Conservation (phyloP, 768 basidiomycete species). For the Basidioascus undulatus region DNA sequence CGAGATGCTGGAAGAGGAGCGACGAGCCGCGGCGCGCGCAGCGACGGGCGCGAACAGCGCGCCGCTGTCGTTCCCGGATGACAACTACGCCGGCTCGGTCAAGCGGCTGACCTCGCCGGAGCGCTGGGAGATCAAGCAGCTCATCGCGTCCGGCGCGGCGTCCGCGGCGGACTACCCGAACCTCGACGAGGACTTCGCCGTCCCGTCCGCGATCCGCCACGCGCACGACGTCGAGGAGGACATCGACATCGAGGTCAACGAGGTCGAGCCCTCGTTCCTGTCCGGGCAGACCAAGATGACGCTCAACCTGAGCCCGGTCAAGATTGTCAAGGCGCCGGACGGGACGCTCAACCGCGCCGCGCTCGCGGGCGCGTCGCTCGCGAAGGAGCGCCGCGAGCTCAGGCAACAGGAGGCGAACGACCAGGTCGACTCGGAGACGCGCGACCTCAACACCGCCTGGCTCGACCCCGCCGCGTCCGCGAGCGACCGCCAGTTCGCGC, state of each 20-base stretch:
- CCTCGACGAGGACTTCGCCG: conserved; percentile 59
- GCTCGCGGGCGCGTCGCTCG: conserved; percentile 70
- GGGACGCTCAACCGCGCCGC: conserved; percentile 91
- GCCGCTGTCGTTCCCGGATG: conserved; percentile 25
- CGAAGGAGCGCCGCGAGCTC: conserved; percentile 83
- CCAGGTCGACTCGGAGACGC: conserved; percentile 72
- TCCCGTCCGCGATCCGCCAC: conserved; percentile 40
- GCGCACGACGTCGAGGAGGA: conserved; percentile 68
- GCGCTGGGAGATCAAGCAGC: conserved; percentile 97
- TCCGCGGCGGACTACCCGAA: conserved; percentile 85
- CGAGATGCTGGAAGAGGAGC: conserved; percentile 61
- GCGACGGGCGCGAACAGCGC: conserved; percentile 70
- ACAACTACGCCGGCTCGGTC: conserved; percentile 42
- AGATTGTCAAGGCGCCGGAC: conserved; percentile 95
- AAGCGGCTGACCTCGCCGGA: conserved; percentile 87
- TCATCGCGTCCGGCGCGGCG: conserved; percentile 83
- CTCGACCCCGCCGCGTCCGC: conserved; percentile 90
- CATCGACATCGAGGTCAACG: conserved; percentile 84
- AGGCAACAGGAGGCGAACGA: conserved; percentile 88
- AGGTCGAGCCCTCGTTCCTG: conserved; percentile 89
- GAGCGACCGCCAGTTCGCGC: conserved; percentile 67
- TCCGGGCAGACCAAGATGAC: conserved; percentile 90
- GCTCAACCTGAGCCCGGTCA: conserved; percentile 84
- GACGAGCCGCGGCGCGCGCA: conserved; percentile 32
- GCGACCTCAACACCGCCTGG: conserved; percentile 92